phyloP scores from a whole-genome alignment of 345 rosid species.

The Hibiscus syriacus region DNA sequence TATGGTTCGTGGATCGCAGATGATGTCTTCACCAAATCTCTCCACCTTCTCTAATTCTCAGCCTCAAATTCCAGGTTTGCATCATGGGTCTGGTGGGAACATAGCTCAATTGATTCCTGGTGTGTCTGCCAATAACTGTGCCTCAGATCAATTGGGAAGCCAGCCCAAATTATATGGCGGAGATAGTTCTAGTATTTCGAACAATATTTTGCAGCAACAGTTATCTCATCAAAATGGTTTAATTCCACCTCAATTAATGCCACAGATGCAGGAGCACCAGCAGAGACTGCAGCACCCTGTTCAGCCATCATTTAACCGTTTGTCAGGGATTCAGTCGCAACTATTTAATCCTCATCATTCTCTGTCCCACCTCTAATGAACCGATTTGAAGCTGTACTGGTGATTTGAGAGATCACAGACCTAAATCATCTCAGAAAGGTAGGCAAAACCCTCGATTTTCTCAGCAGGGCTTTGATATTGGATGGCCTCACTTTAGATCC shows the following conservation, averaged over 20 bases:
- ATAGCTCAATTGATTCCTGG: constrained; percentile 51
- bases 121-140: constrained; percentile 47
- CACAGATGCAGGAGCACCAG: constrained; percentile 55
- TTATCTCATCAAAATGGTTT: constrained; percentile 64
- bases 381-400: constrained; percentile 57
- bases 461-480: constrained; percentile 32
- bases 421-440: not conserved
- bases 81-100: constrained; percentile 52
- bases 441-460: not conserved
- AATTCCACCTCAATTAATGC: constrained; percentile 47
- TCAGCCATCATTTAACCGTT: constrained; percentile 58
- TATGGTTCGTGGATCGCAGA: constrained; percentile 55
- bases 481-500: constrained; percentile 73
- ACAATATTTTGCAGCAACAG: constrained; percentile 52
- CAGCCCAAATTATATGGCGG: constrained; percentile 58
- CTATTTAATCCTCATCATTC: constrained; percentile 57
- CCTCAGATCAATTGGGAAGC: constrained; percentile 59
- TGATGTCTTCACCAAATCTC: constrained; percentile 59
- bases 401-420: constrained; percentile 27
- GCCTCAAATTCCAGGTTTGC: constrained; percentile 36
- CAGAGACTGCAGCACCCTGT: constrained; percentile 58
- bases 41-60: constrained; percentile 56
- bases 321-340: constrained; percentile 64
- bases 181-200: constrained; percentile 50
- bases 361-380: constrained; percentile 44